These are phyloP conservation scores for Cladosporium sphaerospermum DNA, from an alignment of 2,329 filamentous ascomycete genomes.

Conservation along the genomic window DNA sequence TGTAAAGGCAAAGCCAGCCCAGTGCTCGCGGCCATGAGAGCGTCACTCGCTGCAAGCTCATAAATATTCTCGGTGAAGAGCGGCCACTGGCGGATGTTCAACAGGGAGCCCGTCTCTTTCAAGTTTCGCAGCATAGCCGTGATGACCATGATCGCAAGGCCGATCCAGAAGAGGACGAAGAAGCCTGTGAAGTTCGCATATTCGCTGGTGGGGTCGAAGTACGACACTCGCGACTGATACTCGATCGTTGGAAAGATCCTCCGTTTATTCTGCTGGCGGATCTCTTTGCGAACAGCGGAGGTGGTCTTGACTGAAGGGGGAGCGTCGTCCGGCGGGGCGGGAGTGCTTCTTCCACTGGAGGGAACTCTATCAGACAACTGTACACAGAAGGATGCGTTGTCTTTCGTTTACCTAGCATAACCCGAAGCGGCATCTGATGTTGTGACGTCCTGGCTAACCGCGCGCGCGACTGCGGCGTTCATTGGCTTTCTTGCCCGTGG, in stretches of 20 bases:
- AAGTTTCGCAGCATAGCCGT: conserved; percentile 90
- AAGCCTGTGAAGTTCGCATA: conserved; percentile 95
- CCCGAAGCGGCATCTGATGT: conserved; percentile 2
- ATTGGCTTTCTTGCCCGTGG: conserved; percentile 25
- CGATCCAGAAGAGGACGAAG: conserved; percentile 98
- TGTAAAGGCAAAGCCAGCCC: conserved; percentile 69
- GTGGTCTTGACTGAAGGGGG: conserved; percentile 87
- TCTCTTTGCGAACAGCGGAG: conserved; percentile 75
- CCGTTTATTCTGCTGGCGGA: conserved; percentile 61
- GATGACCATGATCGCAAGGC: conserved; percentile 91
- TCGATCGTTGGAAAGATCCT: conserved; percentile 89
- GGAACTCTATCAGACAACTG: neutral
- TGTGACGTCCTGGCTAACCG: conserved; percentile 15
- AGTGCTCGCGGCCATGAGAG: conserved; percentile 75
- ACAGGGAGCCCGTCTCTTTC: conserved; percentile 83
- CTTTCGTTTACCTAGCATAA: conserved; percentile 13
- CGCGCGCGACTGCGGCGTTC: conserved; percentile 17
- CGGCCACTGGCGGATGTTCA: conserved; percentile 80
- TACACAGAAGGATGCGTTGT: neutral
- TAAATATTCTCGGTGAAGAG: conserved; percentile 84
- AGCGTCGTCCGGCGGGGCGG: conserved; percentile 79
- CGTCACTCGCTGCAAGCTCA: conserved; percentile 77
- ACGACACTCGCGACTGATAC: conserved; percentile 82
- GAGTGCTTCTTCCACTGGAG: conserved; percentile 58
- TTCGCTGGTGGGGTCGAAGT: conserved; percentile 89